A percentile compares a stretch with the other conserved stretches of the same genome.
Evolutionary conservation across 345 rosid genomes (phyloP).

Genomic region (Melaleuca alternifolia): DNA sequence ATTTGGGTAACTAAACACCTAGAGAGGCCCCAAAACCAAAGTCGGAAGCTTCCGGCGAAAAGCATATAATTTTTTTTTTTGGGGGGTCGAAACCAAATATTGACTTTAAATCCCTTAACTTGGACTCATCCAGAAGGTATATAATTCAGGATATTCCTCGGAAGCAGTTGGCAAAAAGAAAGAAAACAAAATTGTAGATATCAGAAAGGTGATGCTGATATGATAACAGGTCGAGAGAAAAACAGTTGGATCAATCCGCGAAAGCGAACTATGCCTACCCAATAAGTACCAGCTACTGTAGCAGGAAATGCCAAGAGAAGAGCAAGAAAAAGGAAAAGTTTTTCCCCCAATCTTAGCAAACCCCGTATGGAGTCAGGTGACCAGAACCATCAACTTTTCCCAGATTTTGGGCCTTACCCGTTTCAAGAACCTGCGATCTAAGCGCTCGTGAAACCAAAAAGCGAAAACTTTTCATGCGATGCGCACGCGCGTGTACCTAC

Average conservation of each 20-base stretch:
- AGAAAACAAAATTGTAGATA: slow-evolving; percentile 5
- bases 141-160: slow-evolving; percentile 30
- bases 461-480: neutral
- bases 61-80: neutral
- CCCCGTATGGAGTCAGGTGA: neutral
- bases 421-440: neutral
- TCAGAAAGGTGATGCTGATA: neutral
- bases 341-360: neutral
- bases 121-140: slow-evolving; percentile 17
- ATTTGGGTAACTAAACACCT: neutral
- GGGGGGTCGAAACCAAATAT: slow-evolving; percentile 1
- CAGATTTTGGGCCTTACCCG: neutral
- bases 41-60: neutral
- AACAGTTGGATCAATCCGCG: slow-evolving; percentile 1
- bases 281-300: neutral
- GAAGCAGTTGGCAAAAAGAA: neutral
- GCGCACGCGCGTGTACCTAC: neutral
- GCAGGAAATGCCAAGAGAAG: neutral
- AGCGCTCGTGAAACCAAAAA: neutral
- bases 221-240: slow-evolving; percentile 10
- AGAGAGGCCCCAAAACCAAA: neutral
- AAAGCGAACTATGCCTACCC: slow-evolving; percentile 3
- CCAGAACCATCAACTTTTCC: neutral
- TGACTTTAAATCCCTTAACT: slow-evolving; percentile 13
- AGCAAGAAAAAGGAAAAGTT: neutral